Percentiles rank a stretch among this genome's conserved stretches.
Evolutionary conservation across 805 yeast species (phyloP).

Genomic region (Torulaspora quercuum): DNA sequence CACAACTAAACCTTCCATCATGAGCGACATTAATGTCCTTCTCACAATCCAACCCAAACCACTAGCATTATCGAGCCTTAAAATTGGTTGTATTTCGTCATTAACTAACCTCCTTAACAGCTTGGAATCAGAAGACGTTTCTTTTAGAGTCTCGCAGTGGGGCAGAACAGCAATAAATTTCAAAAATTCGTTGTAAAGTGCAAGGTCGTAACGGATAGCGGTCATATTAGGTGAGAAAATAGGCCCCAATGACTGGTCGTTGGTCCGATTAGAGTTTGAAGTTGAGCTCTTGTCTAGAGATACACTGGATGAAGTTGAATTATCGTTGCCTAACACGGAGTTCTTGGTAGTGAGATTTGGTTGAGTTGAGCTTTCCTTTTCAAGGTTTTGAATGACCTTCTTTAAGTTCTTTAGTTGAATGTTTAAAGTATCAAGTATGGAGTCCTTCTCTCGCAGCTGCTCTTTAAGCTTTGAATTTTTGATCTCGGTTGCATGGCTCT

Average conservation of each 20-base stretch:
- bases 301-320: slow-evolving; percentile 19
- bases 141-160: slow-evolving; percentile 36
- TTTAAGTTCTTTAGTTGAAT: slow-evolving; percentile 68
- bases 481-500: slow-evolving; percentile 55
- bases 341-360: slow-evolving; percentile 15
- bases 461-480: slow-evolving; percentile 53
- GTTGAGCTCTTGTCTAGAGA: slow-evolving; percentile 25
- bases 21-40: slow-evolving; percentile 57
- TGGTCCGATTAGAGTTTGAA: slow-evolving; percentile 11
- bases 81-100: slow-evolving; percentile 78
- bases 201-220: slow-evolving; percentile 43
- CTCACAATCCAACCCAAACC: slow-evolving; percentile 60
- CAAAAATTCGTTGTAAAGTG: slow-evolving; percentile 39
- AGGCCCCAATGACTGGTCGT: slow-evolving; percentile 18
- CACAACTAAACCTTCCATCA: slow-evolving; percentile 75
- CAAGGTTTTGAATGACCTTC: slow-evolving; percentile 53
- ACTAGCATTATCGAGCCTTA: slow-evolving; percentile 61
- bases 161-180: slow-evolving; percentile 40
- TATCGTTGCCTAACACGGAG: slow-evolving; percentile 14
- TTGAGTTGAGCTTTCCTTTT: slow-evolving; percentile 19
- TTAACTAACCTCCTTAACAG: slow-evolving; percentile 61
- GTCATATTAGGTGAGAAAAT: slow-evolving; percentile 43
- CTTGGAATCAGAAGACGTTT: slow-evolving; percentile 43
- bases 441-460: slow-evolving; percentile 65
- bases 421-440: slow-evolving; percentile 58